A percentile compares a stretch with the other conserved stretches of the same genome.
These are phyloP conservation scores for Aspergillus pseudotamarii DNA, from an alignment of 2,329 filamentous ascomycete species.

Conservation along the genomic window DNA sequence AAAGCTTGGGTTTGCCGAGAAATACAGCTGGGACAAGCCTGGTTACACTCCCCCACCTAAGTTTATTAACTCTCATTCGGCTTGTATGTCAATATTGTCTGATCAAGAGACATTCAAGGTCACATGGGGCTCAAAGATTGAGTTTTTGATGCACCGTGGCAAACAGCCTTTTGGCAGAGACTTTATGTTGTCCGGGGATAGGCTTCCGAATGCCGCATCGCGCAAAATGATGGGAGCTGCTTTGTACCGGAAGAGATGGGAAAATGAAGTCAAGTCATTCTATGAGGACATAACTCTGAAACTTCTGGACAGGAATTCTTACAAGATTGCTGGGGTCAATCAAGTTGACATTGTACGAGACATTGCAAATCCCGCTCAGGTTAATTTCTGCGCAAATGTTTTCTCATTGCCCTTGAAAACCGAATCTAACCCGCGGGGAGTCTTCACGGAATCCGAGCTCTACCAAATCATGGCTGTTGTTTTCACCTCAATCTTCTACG, in stretches of 20 bases:
- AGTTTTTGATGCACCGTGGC: slow-evolving; percentile 46
- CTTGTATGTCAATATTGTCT: slow-evolving; percentile 46
- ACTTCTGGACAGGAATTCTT: slow-evolving; percentile 48
- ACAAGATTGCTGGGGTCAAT: slow-evolving; percentile 48
- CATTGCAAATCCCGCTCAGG: slow-evolving; percentile 56
- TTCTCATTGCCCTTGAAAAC: slow-evolving; percentile 61
- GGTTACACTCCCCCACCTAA: slow-evolving; percentile 35
- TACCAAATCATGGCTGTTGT: slow-evolving; percentile 57
- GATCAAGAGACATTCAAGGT: slow-evolving; percentile 51
- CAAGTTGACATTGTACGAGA: slow-evolving; percentile 55
- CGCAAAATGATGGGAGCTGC: slow-evolving; percentile 47
- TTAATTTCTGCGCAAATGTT: slow-evolving; percentile 58
- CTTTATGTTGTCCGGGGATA: slow-evolving; percentile 54
- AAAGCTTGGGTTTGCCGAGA: slow-evolving; percentile 42
- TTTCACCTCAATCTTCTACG: slow-evolving; percentile 59
- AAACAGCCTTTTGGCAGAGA: slow-evolving; percentile 44
- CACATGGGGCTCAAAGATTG: slow-evolving; percentile 50
- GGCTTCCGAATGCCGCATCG: slow-evolving; percentile 43
- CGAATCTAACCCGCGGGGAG: slow-evolving; percentile 50
- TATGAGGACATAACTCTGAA: slow-evolving; percentile 52
- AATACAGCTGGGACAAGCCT: slow-evolving; percentile 45
- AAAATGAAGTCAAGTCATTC: slow-evolving; percentile 49
- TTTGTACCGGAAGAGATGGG: slow-evolving; percentile 51
- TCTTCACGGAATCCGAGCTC: slow-evolving; percentile 58
- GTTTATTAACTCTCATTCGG: slow-evolving; percentile 50